Percentiles rank a stretch among this genome's conserved stretches.
These are phyloP conservation scores for Zasmidium angulare DNA, from an alignment of 2,329 filamentous ascomycete species.

Conservation along the genomic window DNA sequence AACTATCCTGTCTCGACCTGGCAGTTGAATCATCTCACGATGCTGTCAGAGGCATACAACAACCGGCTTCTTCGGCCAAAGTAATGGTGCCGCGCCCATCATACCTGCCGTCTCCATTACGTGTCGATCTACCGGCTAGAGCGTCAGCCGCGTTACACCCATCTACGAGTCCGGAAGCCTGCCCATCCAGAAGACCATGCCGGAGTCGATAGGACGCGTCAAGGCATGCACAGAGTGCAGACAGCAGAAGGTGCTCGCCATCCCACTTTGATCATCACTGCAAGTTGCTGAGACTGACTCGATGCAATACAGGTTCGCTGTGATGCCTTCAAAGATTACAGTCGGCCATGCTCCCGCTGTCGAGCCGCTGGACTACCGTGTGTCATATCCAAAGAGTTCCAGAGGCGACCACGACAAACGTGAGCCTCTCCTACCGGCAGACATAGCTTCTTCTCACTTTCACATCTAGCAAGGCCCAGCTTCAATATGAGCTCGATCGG, in stretches of 20 bases:
- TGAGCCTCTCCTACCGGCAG: too few species aligned
- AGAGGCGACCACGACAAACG: constrained; percentile 3
- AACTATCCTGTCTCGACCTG: not conserved
- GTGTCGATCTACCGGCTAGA: not conserved
- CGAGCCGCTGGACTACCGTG: constrained; percentile 3
- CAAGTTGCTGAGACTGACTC: not conserved
- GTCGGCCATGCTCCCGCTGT: constrained; percentile 5
- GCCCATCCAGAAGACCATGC: not conserved
- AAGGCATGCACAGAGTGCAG: constrained; percentile 11
- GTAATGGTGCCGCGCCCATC: not conserved
- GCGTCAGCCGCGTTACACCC: not conserved
- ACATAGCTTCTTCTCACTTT: too few species aligned
- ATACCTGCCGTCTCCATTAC: not conserved
- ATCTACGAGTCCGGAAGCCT: not conserved
- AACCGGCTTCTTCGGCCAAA: not conserved
- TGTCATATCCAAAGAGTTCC: constrained; percentile 9
- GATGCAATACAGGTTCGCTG: not conserved
- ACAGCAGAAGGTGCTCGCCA: constrained; percentile 9
- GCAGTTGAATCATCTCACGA: not conserved
- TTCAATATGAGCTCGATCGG: constrained; percentile 2
- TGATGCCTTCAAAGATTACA: constrained; percentile 10
- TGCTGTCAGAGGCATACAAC: not conserved
- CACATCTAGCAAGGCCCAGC: constrained; percentile 2
- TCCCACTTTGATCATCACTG: not conserved
- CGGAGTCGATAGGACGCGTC: constrained; percentile 9